Evolutionary conservation across 2,329 filamentous ascomycete genomes (phyloP).

Genomic region (Alternaria arbusti): DNA sequence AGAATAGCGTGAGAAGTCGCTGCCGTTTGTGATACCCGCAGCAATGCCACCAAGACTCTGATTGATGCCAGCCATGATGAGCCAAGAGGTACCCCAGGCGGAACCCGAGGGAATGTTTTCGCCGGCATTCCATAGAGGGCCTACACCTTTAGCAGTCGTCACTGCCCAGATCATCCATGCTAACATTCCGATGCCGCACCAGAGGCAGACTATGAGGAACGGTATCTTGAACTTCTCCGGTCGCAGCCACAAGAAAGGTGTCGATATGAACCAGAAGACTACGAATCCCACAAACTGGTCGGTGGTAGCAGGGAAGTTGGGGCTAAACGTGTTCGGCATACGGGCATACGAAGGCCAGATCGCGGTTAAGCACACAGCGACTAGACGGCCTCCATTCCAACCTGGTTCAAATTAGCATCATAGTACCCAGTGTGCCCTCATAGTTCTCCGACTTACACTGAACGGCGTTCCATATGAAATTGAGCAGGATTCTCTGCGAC

Average conservation of each 20-base stretch:
- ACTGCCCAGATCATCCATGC: conserved; percentile 58
- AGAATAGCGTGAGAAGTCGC: conserved; percentile 55
- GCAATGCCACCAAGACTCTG: conserved; percentile 52
- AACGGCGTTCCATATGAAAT: conserved; percentile 59
- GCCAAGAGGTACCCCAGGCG: conserved; percentile 51
- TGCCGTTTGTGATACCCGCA: conserved; percentile 52
- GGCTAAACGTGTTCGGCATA: conserved; percentile 43
- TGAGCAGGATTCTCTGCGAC: conserved; percentile 56
- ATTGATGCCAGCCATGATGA: conserved; percentile 56
- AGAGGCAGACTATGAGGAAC: conserved; percentile 53
- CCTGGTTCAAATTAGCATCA: conserved; percentile 16
- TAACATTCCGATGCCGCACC: conserved; percentile 56
- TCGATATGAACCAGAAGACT: conserved; percentile 43
- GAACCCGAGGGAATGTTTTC: conserved; percentile 46
- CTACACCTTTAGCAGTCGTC: conserved; percentile 53
- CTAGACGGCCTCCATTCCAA: conserved; percentile 44
- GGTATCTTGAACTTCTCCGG: conserved; percentile 59
- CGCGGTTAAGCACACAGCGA: conserved; percentile 44
- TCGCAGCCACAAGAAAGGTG: conserved; percentile 57
- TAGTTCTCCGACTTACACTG: conserved; percentile 49
- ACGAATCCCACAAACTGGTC: conserved; percentile 47
- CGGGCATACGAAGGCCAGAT: conserved; percentile 47
- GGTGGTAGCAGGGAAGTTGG: conserved; percentile 44
- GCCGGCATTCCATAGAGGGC: conserved; percentile 51
- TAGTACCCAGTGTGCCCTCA: neutral